Evolutionary conservation across 306 rosid species (phyloP), one percentile per base, ranked within the genome.

Genomic region (Vigna nakashimae): DNA sequence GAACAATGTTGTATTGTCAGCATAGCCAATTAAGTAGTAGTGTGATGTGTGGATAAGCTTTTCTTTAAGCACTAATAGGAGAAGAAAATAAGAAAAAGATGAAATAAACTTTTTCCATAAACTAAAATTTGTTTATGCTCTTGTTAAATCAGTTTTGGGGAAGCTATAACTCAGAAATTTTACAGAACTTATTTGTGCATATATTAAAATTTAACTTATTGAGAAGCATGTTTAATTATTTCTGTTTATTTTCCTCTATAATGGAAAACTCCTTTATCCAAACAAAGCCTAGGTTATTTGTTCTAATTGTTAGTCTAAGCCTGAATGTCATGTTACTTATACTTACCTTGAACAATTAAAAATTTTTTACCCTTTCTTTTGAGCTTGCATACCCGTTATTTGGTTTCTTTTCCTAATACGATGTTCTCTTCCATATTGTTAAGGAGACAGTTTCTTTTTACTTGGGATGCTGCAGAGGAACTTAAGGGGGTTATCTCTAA

Each of bases 391-490:
- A 38, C 30, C 73, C 43, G 48, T 74, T 38, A 13, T 75, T 75
- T 80, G 28, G 68, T 75, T 57, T 76, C 28, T 68, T 79, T 83
- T 67, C 81, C 90, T 95, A 87, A 92, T 88, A 80, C 34, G 75
- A 45, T 73, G 68, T 82, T 82, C 65, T 78, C 81, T 82, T 87
- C 84, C 71, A 73, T 85, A 74, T 83, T 81, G 85, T 92, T 93
- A 92, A 94, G 98, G 98, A 89, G 87, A 90, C 98, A 92, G 98
- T 95, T 90, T 89, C 98, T 95, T 71, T 92, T 95, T 86, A 91
- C 98, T 60, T 84, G 90, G 24, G 98, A 92, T 89, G 92, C 92
- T 87, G 96, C 98, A 30, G 92, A 89, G 80, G 98, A 92, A 79
- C 83, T 92, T 78, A 90, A 88, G 90, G 89, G 80, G 65, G 90